Base-by-base conservation (phyloP, 805 yeast genomes). In the Barnettozyma californica region DNA sequence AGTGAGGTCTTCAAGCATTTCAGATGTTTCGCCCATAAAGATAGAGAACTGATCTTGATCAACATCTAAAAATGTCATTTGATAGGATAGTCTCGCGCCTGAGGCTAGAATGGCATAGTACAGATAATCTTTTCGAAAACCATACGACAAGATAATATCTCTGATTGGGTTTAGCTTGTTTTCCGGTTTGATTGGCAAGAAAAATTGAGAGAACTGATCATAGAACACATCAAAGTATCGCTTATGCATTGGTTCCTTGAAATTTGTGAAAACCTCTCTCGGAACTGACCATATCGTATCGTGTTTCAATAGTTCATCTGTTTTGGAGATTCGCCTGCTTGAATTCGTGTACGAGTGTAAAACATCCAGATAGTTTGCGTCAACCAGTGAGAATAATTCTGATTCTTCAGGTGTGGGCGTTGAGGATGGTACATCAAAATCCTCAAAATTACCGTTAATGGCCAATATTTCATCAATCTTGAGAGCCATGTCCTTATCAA, bases 151-250 rank as follows among this genome's bases (percentile, higher is more conserved):
- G 7, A 29, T n/a, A 29, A 29, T 14, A 29, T 29, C 33, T 29
- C 33, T 29, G 3, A 29, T 29, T 29, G 33, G 33, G 14, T 29
- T 29, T 5, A 29, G 33, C 16, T 29, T 11, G 33, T 14, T 9
- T 13, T 11, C 33, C 4, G 33, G 33, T 13, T 29, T 29, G 7
- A 29, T 4, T 13, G 67, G 67, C 46, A 60, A 38, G 11, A 61
- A 33, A 7, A 57, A 44, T 29, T 53, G 52, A 7, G 63, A 51
- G 29, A 60, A 57, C 21, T 56, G 57, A 5, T 50, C 45, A 38
- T 54, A 58, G 34, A 62, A 62, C 10, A 56, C 41, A 25, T 54
- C 53, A 34, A 63, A 49, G 43, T 62, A 62, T 3, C 44, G 20
- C 21, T 38, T 51, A 21, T 58, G 59, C 8, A 53, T 29, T 2